Percentiles rank a stretch among this genome's conserved stretches.
phyloP scores from a whole-genome alignment of 306 rosid species.

The Ormosia semicastrata region DNA sequence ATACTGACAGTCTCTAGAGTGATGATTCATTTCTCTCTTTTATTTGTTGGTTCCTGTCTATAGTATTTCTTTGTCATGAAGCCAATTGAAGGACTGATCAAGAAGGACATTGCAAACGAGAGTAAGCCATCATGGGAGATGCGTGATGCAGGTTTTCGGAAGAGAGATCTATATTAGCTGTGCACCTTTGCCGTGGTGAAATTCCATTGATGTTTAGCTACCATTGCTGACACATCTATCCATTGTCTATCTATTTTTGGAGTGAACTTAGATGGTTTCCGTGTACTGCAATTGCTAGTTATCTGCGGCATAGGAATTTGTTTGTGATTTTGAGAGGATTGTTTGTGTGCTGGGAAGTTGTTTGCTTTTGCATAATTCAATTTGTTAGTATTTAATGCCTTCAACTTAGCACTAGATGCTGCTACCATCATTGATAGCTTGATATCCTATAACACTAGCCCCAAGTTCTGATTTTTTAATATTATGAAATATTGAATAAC shows the following conservation, averaged over 20 bases:
- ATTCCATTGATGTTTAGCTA: neutral
- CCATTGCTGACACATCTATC: neutral
- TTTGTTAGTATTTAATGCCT: slow-evolving; percentile 12
- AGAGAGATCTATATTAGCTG: slow-evolving; percentile 14
- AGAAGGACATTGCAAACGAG: slow-evolving; percentile 59
- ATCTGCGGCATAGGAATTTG: slow-evolving; percentile 37
- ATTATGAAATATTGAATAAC: slow-evolving; percentile 9
- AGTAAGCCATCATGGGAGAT: slow-evolving; percentile 77
- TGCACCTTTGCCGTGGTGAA: neutral
- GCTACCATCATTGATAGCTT: neutral
- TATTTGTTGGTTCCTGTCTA: neutral
- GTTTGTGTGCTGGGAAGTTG: slow-evolving; percentile 12
- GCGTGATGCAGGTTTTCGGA: slow-evolving; percentile 38
- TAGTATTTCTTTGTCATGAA: slow-evolving; percentile 66
- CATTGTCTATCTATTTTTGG: neutral
- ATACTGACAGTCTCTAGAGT: neutral
- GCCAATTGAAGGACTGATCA: slow-evolving; percentile 68
- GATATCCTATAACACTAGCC: neutral
- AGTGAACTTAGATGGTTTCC: neutral
- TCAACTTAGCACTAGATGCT: neutral
- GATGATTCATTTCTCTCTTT: neutral
- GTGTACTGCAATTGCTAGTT: slow-evolving; percentile 21
- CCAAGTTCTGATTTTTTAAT: neutral
- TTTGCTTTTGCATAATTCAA: slow-evolving; percentile 22
- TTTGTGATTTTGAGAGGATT: slow-evolving; percentile 26